These are phyloP conservation scores for Botrytis galanthina DNA, from an alignment of 2,329 filamentous ascomycete genomes.

Conservation along the genomic window DNA sequence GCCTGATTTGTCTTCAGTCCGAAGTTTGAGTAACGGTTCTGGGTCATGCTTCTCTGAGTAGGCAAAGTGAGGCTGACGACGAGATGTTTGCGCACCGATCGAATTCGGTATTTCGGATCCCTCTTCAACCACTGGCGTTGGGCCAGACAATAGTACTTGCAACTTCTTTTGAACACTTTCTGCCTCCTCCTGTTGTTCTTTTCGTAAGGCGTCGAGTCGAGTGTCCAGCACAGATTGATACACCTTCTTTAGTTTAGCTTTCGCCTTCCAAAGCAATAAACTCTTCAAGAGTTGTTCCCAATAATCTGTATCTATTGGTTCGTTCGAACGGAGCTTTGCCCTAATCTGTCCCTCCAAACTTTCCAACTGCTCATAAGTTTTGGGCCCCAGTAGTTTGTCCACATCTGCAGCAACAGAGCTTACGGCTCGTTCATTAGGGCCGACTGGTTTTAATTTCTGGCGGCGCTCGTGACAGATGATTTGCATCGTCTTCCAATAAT, in stretches of 20 bases:
- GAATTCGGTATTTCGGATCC: constrained; percentile 24
- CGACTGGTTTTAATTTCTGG: constrained; percentile 59
- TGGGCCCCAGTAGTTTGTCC: constrained; percentile 80
- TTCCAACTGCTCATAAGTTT: constrained; percentile 83
- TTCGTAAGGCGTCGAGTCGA: constrained; percentile 63
- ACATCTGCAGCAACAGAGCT: constrained; percentile 84
- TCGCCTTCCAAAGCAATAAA: constrained; percentile 86
- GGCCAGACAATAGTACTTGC: constrained; percentile 46
- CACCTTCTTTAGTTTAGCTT: constrained; percentile 75
- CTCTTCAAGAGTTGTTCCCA: constrained; percentile 91
- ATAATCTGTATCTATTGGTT: constrained; percentile 89
- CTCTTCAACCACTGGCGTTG: constrained; percentile 35
- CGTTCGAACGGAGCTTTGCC: constrained; percentile 80
- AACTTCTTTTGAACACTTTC: constrained; percentile 53
- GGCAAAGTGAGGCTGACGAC: constrained; percentile 36
- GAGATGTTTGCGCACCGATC: constrained; percentile 20
- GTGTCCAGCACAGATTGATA: constrained; percentile 72
- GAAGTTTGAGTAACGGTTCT: constrained; percentile 63
- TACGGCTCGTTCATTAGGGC: constrained; percentile 67
- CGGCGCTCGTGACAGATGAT: constrained; percentile 76
- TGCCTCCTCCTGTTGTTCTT: constrained; percentile 67
- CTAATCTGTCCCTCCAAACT: constrained; percentile 83
- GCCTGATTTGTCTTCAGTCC: constrained; percentile 60
- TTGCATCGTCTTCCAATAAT: constrained; percentile 92
- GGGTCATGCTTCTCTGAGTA: constrained; percentile 56